Evolutionary conservation across 2,329 filamentous ascomycete species (phyloP), one percentile per base, ranked within the genome.

Genomic region (Cladosporium sp.): DNA sequence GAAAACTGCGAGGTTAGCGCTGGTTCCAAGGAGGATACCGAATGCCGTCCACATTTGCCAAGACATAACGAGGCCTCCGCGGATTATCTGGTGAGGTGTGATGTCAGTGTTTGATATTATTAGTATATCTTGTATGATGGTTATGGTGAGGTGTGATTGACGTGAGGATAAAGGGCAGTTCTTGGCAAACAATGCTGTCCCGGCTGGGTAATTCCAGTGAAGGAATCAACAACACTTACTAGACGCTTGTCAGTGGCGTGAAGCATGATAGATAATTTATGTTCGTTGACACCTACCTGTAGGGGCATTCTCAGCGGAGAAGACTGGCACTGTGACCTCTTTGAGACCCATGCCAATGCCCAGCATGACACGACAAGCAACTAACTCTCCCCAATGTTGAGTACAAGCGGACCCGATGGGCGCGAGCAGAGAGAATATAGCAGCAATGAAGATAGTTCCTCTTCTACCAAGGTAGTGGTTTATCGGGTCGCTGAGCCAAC

Each of bases 1-100:
- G 56, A 70, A 69, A 18, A 76, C 68, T 3, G 67, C 78, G 18
- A 85, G 70, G 59, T 85, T 86, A 49, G 81, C 81, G 43, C 73
- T 77, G 35, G 76, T 81, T 4, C 83, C 84, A 13, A 85, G 69
- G 62, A 85, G 80, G 58, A 85, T 84, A 38, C 81, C 81, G 72
- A 86, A 69, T 53, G 82, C 78, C 9, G 75, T 77, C 72, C 74
- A 77, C 43, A 72, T 65, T 56, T 72, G 72, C 63, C 63, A 67
- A 7, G 54, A 57, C 51, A 65, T 62, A 13, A 59, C 65, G 4
- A 68, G 50, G 8, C 56, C 64, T 19, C 64, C 64, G 45, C 65
- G 54, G 54, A 82, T 77, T 1, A 76, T 68, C 22, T 28, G 22
- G 7, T 28, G 5, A 28, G 22, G 4, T 28, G 4, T 5, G 22